Conservation (phyloP, 768 basidiomycete genomes). For the Termitomyces heimii region DNA sequence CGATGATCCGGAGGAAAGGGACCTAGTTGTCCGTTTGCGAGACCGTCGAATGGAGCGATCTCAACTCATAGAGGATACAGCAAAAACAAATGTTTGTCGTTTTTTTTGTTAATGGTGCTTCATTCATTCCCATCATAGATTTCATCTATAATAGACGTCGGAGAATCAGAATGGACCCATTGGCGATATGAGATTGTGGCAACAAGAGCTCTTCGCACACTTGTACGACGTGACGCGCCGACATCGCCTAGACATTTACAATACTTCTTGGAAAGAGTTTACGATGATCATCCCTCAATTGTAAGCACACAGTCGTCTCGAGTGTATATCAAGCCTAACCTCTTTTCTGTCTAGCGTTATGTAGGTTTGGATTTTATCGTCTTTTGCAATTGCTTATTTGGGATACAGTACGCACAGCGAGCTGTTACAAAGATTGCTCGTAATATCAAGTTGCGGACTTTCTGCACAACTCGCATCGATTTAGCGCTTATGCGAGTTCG, state of each 20-base stretch:
- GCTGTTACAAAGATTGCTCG: constrained; percentile 74
- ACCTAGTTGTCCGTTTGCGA: constrained; percentile 33
- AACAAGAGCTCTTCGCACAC: constrained; percentile 57
- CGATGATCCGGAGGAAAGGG: constrained; percentile 24
- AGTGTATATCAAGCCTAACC: neutral
- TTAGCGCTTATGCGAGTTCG: constrained; percentile 54
- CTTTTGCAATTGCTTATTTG: neutral
- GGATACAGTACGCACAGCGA: constrained; percentile 57
- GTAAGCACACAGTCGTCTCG: constrained; percentile 30
- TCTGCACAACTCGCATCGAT: constrained; percentile 47
- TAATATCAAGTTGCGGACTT: constrained; percentile 77
- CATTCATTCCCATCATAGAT: constrained; percentile 10
- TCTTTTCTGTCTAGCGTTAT: constrained; percentile 40
- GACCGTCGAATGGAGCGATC: constrained; percentile 42
- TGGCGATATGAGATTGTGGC: constrained; percentile 78
- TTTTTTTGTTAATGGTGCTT: neutral
- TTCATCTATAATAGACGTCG: constrained; percentile 52
- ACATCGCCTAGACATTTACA: constrained; percentile 40
- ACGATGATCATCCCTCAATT: constrained; percentile 62
- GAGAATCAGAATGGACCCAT: constrained; percentile 57
- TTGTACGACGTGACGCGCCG: constrained; percentile 61
- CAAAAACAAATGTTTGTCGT: constrained; percentile 36
- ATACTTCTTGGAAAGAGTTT: constrained; percentile 54
- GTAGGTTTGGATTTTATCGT: constrained; percentile 27
- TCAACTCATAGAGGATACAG: constrained; percentile 32